phyloP scores from a whole-genome alignment of 2,329 filamentous ascomycete species.

The Aspergillus tubingensis region DNA sequence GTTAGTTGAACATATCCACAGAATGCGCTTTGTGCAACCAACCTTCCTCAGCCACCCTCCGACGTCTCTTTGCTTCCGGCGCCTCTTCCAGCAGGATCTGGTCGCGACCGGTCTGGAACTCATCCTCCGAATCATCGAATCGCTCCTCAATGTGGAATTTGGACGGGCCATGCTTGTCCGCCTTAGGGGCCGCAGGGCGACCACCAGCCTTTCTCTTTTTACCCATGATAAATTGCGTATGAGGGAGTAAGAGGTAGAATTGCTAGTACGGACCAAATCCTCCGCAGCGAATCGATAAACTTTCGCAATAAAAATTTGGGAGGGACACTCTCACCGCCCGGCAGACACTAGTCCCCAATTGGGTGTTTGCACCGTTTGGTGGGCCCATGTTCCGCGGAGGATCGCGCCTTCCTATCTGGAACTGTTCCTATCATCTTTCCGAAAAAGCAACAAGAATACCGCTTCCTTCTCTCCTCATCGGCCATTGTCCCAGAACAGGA shows the following conservation, averaged over 20 bases:
- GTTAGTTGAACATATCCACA: slow-evolving; percentile 18
- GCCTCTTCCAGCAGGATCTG: slow-evolving; percentile 82
- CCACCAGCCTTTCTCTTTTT: slow-evolving; percentile 70
- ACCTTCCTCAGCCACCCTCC: slow-evolving; percentile 69
- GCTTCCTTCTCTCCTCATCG: no score
- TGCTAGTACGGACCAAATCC: slow-evolving; percentile 1
- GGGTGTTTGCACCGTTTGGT: slow-evolving; percentile 24
- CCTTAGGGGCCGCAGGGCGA: slow-evolving; percentile 40
- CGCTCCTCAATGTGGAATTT: slow-evolving; percentile 61
- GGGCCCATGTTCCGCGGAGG: slow-evolving; percentile 9
- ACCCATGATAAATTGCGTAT: slow-evolving; percentile 44
- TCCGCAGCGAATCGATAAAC: slow-evolving; percentile 19
- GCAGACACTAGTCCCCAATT: slow-evolving; percentile 16
- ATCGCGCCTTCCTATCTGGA: background rate
- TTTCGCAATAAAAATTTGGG: slow-evolving; percentile 40
- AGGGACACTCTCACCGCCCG: slow-evolving; percentile 34
- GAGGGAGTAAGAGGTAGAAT: background rate
- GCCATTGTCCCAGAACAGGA: slow-evolving; percentile 10
- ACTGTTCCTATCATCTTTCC: no score
- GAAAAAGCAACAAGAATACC: no score
- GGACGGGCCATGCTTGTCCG: slow-evolving; percentile 30
- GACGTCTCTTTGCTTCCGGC: slow-evolving; percentile 73
- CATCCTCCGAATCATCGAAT: slow-evolving; percentile 90
- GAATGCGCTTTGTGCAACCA: slow-evolving; percentile 14
- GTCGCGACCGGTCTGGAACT: slow-evolving; percentile 85